Evolutionary conservation across 1,284 basidiomycete species (phyloP), one percentile per base, ranked within the genome.

Genomic region (Hymenochaete sp.): DNA sequence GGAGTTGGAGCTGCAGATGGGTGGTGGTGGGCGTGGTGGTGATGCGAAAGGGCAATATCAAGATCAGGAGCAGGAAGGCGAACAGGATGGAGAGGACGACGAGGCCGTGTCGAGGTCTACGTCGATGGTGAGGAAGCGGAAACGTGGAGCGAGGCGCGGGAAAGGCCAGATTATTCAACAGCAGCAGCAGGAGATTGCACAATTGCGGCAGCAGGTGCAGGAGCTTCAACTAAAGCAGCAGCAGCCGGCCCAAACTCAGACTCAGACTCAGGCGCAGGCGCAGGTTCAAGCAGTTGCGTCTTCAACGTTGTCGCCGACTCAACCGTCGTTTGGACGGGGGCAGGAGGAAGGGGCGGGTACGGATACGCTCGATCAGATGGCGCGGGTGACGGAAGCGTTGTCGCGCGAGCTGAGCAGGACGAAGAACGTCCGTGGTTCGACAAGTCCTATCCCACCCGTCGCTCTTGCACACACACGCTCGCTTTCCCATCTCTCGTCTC

Each of bases 401-500:
- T 91, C 86, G 11, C 73, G 90, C 49, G 87, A 93, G 64, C 75
- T 93, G 52, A 85, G 81, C 58, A 72, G 72, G 50, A 77, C 75
- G 7, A 70, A 68, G 42, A 48, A 44, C 29, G 11, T 18, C 9
- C 41, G 42, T 16, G 21, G 32, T n/a, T 35, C 32, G 21, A 16
- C 32, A 6, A 35, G 14, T n/a, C 13, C 21, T 8, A 19, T 36
- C 35, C 26, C 35, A 13, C 24, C 47, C n/a, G 26, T 44, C 37
- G 39, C 35, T 48, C 5, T 16, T 31, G 22, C 47, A 10, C 50
- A 32, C 25, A 42, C 50, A 19, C 33, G 7, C 37, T 44, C 38
- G 27, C 38, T 24, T 46, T 44, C 41, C 31, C 55, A 53, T 11
- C 44, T 47, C 14, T 50, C 51, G 37, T 50, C 57, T 16, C 14